Percentiles rank a stretch among this genome's conserved stretches.
These are phyloP conservation scores for Dioscorea cayenensis DNA, from an alignment of 116 monocot genomes.

Conservation along the genomic window DNA sequence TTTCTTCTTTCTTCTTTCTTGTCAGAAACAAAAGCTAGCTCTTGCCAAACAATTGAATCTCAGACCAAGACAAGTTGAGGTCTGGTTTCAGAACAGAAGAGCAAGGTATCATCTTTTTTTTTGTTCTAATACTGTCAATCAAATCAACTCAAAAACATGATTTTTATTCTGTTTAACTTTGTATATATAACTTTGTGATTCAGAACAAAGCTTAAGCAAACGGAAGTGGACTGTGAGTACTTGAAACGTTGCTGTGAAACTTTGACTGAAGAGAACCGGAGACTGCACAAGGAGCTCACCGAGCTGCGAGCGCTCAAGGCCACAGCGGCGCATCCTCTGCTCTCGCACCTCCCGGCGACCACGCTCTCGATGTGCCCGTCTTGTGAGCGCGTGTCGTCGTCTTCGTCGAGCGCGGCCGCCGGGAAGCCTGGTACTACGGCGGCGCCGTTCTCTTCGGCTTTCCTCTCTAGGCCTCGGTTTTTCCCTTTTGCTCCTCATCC, in stretches of 20 bases:
- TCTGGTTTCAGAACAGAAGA: slow-evolving; percentile 53
- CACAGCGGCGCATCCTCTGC: slow-evolving; percentile 29
- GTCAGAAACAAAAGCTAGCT: slow-evolving; percentile 42
- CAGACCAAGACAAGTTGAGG: slow-evolving; percentile 43
- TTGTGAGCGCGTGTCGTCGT: slow-evolving; percentile 37
- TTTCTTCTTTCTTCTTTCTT: background rate
- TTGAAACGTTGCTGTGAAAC: slow-evolving; percentile 55
- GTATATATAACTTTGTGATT: background rate
- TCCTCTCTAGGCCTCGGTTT: slow-evolving; percentile 4
- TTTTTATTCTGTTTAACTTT: background rate
- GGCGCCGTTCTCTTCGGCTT: background rate
- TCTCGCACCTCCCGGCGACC: slow-evolving; percentile 24
- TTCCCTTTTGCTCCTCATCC: slow-evolving; percentile 9
- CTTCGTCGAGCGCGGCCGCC: background rate
- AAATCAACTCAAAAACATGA: background rate
- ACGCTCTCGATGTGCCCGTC: slow-evolving; percentile 70
- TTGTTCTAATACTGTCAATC: background rate
- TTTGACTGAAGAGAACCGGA: slow-evolving; percentile 55
- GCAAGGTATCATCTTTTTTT: slow-evolving; percentile 20
- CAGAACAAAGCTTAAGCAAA: slow-evolving; percentile 74
- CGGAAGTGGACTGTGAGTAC: slow-evolving; percentile 65
- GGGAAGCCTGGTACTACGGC: background rate
- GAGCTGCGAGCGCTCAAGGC: slow-evolving; percentile 54
- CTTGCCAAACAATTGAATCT: slow-evolving; percentile 44
- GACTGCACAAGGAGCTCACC: slow-evolving; percentile 53